Evolutionary conservation across 495 filamentous ascomycete species (phyloP).

Genomic region (Podospora fimiseda): DNA sequence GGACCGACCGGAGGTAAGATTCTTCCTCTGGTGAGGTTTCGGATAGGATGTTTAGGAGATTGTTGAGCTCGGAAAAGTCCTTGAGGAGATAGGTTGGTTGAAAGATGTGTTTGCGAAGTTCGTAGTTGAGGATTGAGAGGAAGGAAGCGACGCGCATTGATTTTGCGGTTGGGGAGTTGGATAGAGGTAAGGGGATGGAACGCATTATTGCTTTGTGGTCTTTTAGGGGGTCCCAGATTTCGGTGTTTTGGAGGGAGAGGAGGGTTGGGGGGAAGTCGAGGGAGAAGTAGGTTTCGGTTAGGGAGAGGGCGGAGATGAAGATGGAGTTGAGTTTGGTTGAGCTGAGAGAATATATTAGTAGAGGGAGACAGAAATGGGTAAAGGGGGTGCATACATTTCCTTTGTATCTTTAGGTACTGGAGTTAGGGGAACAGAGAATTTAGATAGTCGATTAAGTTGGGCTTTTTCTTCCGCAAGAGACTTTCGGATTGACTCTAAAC

Average conservation of each 20-base stretch:
- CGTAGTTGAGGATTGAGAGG: constrained; percentile 9
- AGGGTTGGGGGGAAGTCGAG: constrained; percentile 1
- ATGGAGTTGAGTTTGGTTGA: not conserved
- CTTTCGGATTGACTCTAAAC: not conserved
- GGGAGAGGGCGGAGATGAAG: not conserved
- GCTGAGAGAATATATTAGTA: constrained; percentile 3
- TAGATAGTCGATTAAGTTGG: not conserved
- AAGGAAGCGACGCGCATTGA: constrained; percentile 21
- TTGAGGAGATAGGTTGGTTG: constrained; percentile 16
- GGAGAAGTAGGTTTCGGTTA: constrained; percentile 8
- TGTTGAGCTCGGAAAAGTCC: not conserved
- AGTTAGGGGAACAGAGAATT: not conserved
- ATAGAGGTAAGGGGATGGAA: constrained; percentile 14
- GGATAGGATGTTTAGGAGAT: constrained; percentile 8
- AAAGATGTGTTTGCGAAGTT: constrained; percentile 14
- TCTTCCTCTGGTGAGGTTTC: constrained; percentile 5
- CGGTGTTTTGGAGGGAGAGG: not conserved
- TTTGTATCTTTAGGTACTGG: not conserved
- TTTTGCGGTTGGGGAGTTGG: constrained; percentile 14
- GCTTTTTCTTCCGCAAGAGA: not conserved
- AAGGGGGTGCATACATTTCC: constrained; percentile 10
- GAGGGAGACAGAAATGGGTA: no score
- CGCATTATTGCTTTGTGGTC: not conserved
- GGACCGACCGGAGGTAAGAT: constrained; percentile 16
- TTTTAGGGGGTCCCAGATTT: constrained; percentile 2